Evolutionary conservation across 306 rosid genomes (phyloP).

Genomic region (Phaseolus lunatus): DNA sequence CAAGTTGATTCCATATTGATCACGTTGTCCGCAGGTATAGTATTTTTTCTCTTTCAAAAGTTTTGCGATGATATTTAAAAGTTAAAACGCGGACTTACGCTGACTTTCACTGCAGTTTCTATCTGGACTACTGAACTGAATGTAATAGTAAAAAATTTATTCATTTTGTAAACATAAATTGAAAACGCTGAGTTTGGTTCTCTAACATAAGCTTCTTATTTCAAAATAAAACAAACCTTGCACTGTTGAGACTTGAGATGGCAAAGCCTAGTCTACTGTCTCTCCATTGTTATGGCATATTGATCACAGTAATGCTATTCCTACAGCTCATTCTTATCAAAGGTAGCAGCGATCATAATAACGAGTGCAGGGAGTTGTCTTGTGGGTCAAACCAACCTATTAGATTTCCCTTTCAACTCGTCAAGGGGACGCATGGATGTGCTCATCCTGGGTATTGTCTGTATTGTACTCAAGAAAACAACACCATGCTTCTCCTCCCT

Average conservation of each 20-base stretch:
- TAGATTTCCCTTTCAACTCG: not conserved
- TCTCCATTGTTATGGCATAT: not conserved
- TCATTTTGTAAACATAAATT: not conserved
- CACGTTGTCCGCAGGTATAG: too few relatives aligned
- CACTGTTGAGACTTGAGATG: not conserved
- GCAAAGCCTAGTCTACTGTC: not conserved
- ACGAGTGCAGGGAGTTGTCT: not conserved
- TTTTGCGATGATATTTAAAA: not conserved
- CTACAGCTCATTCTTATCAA: not conserved
- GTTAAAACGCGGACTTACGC: too few relatives aligned
- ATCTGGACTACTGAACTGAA: not conserved
- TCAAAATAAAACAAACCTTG: not conserved
- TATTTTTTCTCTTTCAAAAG: too few relatives aligned
- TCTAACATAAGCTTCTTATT: not conserved
- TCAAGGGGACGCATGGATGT: not conserved
- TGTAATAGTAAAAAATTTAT: not conserved
- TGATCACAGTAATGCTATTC: not conserved
- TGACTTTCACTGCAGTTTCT: not conserved
- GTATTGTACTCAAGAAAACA: not conserved
- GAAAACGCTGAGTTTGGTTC: not conserved
- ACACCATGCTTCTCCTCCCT: not conserved
- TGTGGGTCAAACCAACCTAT: not conserved
- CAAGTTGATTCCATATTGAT: not conserved
- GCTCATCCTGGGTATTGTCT: not conserved
- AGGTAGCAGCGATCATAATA: not conserved